Evolutionary conservation across 345 rosid genomes (phyloP).

Genomic region (Jatropha curcas): DNA sequence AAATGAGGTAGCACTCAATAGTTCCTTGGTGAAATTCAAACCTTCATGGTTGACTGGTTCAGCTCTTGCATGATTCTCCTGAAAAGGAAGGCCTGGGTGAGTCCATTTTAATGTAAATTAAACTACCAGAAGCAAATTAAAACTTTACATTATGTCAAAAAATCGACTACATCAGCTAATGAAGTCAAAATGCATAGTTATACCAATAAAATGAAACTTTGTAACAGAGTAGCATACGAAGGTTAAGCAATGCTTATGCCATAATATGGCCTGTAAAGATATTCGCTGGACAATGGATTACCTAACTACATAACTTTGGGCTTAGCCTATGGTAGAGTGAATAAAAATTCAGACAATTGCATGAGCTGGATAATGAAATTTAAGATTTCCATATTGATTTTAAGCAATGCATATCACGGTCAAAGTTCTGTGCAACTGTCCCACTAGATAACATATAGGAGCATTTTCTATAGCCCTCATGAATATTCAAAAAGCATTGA

Average conservation of each 20-base stretch:
- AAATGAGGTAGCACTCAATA: slow-evolving; percentile 71
- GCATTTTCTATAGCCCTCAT: neutral
- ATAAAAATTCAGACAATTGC: neutral
- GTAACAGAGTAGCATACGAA: neutral
- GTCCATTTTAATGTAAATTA: neutral
- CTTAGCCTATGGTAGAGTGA: neutral
- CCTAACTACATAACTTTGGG: neutral
- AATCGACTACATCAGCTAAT: neutral
- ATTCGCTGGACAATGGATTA: neutral
- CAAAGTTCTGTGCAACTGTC: neutral
- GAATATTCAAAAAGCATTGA: slow-evolving; percentile 1
- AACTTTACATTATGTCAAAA: neutral
- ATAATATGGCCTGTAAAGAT: no score
- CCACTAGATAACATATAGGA: neutral
- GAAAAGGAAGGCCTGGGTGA: slow-evolving; percentile 27
- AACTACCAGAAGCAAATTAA: neutral
- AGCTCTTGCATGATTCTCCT: slow-evolving; percentile 56
- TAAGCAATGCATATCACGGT: neutral
- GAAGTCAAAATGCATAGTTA: neutral
- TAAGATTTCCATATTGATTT: slow-evolving; percentile 3
- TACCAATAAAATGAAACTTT: neutral
- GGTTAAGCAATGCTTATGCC: neutral
- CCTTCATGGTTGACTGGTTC: slow-evolving; percentile 40
- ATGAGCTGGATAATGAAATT: neutral
- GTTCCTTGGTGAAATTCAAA: slow-evolving; percentile 72